phyloP scores from a whole-genome alignment of 1,284 basidiomycete genomes.

The Pascua sp. region DNA sequence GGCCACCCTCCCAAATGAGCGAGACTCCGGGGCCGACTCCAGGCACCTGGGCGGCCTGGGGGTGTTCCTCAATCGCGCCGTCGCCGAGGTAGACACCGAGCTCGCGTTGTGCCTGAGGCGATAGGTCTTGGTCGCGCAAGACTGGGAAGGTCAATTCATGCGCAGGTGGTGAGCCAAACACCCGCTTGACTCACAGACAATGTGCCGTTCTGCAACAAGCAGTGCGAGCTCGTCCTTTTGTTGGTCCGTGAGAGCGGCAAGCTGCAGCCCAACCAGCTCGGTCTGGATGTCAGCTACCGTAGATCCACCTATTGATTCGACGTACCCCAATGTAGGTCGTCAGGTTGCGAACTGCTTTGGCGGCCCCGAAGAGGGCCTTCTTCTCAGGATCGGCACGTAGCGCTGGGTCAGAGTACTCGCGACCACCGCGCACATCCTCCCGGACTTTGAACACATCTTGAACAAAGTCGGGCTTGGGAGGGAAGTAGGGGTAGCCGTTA shows the following conservation, averaged over 20 bases:
- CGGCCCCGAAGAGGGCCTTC: constrained; percentile 40
- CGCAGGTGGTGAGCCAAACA: neutral
- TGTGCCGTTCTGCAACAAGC: constrained; percentile 33
- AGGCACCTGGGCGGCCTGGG: constrained; percentile 55
- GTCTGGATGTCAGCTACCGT: constrained; percentile 14
- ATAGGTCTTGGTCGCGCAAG: constrained; percentile 33
- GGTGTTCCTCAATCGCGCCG: constrained; percentile 57
- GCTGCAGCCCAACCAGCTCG: constrained; percentile 39
- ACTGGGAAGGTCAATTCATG: constrained; percentile 9
- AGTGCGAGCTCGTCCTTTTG: constrained; percentile 40
- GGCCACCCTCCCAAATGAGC: constrained; percentile 21
- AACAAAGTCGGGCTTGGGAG: constrained; percentile 36
- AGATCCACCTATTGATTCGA: neutral
- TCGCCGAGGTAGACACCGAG: constrained; percentile 36
- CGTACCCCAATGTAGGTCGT: constrained; percentile 33
- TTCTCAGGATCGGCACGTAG: constrained; percentile 38
- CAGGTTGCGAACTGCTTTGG: constrained; percentile 33
- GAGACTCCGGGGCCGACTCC: constrained; percentile 15
- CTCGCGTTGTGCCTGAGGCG: constrained; percentile 26
- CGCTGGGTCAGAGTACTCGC: constrained; percentile 37
- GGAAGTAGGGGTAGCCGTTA: constrained; percentile 37
- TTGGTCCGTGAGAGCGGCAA: constrained; percentile 31
- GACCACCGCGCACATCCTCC: constrained; percentile 25
- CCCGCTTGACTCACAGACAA: constrained; percentile 27
- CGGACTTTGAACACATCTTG: constrained; percentile 35